Conservation (phyloP, 2,329 filamentous ascomycete species). For the Cercospora sp. region DNA sequence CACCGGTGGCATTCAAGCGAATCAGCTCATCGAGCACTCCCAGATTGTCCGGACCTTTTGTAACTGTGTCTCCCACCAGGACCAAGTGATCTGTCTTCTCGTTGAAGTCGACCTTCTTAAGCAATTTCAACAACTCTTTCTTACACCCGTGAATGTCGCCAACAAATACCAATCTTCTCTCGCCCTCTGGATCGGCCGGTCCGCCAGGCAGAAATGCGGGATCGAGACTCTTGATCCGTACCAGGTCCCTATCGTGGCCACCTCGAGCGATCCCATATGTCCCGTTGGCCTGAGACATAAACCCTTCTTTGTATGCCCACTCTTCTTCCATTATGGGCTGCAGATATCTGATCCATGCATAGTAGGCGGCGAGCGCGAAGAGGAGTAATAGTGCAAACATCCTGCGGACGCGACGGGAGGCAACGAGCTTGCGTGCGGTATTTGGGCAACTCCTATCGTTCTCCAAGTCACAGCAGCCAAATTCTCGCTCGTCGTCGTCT, state of each 20-base stretch:
- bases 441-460: constrained; percentile 38
- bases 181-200: constrained; percentile 37
- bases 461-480: constrained; percentile 37
- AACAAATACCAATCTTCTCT: constrained; percentile 71
- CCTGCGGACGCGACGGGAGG: constrained; percentile 32
- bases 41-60: constrained; percentile 80
- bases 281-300: constrained; percentile 32
- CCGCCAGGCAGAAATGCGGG: constrained; percentile 38
- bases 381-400: constrained; percentile 38
- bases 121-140: constrained; percentile 60
- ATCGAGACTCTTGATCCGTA: constrained; percentile 54
- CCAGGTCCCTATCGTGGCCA: constrained; percentile 43
- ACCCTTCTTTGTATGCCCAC: constrained; percentile 38
- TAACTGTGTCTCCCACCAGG: constrained; percentile 75
- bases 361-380: constrained; percentile 35
- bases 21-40: constrained; percentile 77
- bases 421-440: constrained; percentile 20
- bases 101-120: constrained; percentile 67
- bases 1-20: constrained; percentile 70
- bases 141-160: constrained; percentile 93
- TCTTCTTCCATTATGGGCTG: constrained; percentile 41
- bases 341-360: constrained; percentile 42
- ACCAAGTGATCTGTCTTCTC: constrained; percentile 69
- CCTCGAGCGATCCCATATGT: constrained; percentile 36
- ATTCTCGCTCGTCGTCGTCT: constrained; percentile 25